Base-by-base conservation (phyloP, 805 yeast genomes). In the Metschnikowia corniflorae region DNA sequence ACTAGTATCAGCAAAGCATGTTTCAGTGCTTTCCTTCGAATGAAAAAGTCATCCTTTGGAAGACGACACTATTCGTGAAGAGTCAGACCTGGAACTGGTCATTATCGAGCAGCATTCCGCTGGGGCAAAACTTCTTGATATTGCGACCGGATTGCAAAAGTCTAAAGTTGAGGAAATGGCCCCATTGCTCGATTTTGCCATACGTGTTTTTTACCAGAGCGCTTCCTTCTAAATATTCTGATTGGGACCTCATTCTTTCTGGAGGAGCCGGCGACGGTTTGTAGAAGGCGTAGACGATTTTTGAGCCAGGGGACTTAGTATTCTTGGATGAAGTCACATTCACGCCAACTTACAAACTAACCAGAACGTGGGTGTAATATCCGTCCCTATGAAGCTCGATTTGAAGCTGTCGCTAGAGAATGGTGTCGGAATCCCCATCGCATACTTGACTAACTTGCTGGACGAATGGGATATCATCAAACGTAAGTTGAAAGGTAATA, bases 261-360 rank as follows among this genome's bases (percentile, higher is more conserved):
- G 63, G 61, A 35, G 83, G 83, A 7, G 77, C 80, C 6, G 73
- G 75, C 31, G 81, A 77, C 43, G 73, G 80, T 3, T 58, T 76
- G 43, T 70, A 68, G 50, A 77, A 77, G 53, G 68, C 71, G 6
- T 70, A 37, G 78, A 75, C 37, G n/a, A n/a, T n/a, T n/a, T n/a
- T n/a, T n/a, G n/a, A n/a, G n/a, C n/a, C n/a, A n/a, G n/a, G n/a
- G n/a, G n/a, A n/a, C n/a, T n/a, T n/a, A n/a, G 62, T 71, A 9
- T 54, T 76, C 43, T 59, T 78, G 43, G 87, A 81, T 49, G 86
- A 79, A 47, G 80, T 78, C 58, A 77, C 87, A 0, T 82, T 80
- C 53, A 63, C 77, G 1, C 86, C 86, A 2, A 67, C 22, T 55
- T 78, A 28, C 63, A 66, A 42, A 63, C 68, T 35, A 61, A 73